Percentiles rank a stretch among this genome's conserved stretches.
phyloP scores from a whole-genome alignment of 345 rosid genomes.

The Linum tenue region DNA sequence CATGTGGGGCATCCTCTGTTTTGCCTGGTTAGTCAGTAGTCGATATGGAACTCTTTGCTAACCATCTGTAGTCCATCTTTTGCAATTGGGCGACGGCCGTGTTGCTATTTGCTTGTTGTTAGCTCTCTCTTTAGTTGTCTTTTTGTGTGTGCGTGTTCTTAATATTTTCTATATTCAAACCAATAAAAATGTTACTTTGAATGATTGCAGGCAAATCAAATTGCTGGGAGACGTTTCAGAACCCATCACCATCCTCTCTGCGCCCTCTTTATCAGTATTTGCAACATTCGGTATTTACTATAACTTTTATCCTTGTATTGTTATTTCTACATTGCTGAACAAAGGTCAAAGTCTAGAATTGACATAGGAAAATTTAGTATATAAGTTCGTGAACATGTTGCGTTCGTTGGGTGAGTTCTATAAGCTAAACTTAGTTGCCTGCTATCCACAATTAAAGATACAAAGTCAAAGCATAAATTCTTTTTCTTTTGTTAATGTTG shows the following conservation, averaged over 20 bases:
- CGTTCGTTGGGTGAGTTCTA: too few relatives aligned
- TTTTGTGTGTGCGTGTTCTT: background rate
- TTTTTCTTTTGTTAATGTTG: too few relatives aligned
- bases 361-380: too few relatives aligned
- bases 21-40: slow-evolving; percentile 26
- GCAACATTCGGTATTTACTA: slow-evolving; percentile 46
- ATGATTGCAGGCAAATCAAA: slow-evolving; percentile 33
- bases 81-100: background rate
- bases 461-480: too few relatives aligned
- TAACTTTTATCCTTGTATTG: slow-evolving; percentile 6
- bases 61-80: background rate
- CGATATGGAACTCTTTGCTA: background rate
- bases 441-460: too few relatives aligned
- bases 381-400: too few relatives aligned
- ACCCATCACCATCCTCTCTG: slow-evolving; percentile 27
- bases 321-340: too few relatives aligned
- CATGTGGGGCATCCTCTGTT: slow-evolving; percentile 21
- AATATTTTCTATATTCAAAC: background rate
- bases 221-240: slow-evolving; percentile 32
- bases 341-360: too few relatives aligned
- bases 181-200: background rate
- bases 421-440: too few relatives aligned
- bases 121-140: background rate
- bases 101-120: background rate
- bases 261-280: slow-evolving; percentile 56